phyloP scores from a whole-genome alignment of 768 basidiomycete species.

The Rhodotorula paludigena region DNA sequence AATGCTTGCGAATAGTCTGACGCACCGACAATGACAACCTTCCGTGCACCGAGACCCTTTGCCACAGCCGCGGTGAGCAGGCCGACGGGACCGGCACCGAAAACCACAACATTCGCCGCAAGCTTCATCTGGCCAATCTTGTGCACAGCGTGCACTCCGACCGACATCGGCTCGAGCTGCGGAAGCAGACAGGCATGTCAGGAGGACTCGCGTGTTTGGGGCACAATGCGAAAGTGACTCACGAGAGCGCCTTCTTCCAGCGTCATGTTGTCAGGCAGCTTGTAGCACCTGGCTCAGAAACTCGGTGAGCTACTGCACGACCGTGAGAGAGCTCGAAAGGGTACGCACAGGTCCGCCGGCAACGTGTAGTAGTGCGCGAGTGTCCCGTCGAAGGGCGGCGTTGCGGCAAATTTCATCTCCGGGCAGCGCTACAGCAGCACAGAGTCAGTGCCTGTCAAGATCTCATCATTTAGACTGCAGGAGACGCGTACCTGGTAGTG shows the following conservation, averaged over 20 bases:
- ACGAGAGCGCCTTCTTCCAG: constrained; percentile 96
- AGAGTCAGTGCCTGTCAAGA: constrained; percentile 53
- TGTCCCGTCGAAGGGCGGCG: constrained; percentile 89
- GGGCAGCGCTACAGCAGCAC: constrained; percentile 58
- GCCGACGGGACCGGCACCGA: constrained; percentile 82
- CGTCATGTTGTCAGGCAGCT: constrained; percentile 68
- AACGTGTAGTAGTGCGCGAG: constrained; percentile 73
- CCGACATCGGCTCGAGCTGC: constrained; percentile 90
- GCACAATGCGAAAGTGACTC: constrained; percentile 20
- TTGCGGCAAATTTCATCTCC: constrained; percentile 65
- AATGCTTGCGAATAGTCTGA: neutral
- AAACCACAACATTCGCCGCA: constrained; percentile 71
- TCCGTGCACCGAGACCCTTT: constrained; percentile 78
- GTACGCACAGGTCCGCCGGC: constrained; percentile 63
- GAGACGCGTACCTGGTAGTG: constrained; percentile 20
- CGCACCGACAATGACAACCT: constrained; percentile 75
- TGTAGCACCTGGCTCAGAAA: constrained; percentile 61
- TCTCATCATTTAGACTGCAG: too few species aligned
- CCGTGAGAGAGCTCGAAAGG: too few species aligned
- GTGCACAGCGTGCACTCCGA: constrained; percentile 80
- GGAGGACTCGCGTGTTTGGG: neutral
- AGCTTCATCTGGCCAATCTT: constrained; percentile 68
- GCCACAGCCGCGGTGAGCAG: constrained; percentile 88
- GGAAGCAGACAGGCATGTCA: neutral
- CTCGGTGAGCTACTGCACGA: too few species aligned